These are phyloP conservation scores for Ophiocordyceps camponoti-floridani DNA, from an alignment of 2,329 filamentous ascomycete species.

Conservation along the genomic window DNA sequence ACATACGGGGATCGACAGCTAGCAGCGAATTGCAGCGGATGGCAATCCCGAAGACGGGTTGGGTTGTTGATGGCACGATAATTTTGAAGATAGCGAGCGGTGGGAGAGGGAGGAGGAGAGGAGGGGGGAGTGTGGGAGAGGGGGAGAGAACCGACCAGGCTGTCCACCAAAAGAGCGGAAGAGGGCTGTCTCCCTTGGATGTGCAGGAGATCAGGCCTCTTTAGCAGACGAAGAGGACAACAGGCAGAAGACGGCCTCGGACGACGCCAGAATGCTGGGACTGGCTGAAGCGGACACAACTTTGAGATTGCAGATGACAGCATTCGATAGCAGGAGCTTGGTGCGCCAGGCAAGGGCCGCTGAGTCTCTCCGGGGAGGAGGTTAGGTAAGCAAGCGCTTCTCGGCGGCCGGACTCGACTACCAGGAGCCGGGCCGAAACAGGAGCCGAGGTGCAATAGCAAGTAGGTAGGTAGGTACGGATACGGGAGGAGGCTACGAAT, in stretches of 20 bases:
- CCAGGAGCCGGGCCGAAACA: not conserved
- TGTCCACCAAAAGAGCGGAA: not conserved
- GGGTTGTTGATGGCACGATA: not conserved
- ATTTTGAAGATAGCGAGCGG: not conserved
- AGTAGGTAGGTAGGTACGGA: not conserved
- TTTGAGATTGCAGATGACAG: conserved; percentile 11
- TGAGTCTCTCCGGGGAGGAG: not conserved
- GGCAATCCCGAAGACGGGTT: not conserved
- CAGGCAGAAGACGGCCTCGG: not conserved
- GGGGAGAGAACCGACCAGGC: not conserved
- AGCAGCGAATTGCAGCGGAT: not conserved
- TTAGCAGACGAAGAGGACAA: not conserved
- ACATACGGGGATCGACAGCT: not conserved
- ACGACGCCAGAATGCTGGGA: not conserved
- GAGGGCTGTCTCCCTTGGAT: not conserved
- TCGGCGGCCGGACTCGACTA: not conserved
- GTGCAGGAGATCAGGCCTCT: not conserved
- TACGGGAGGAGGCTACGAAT: too few relatives aligned
- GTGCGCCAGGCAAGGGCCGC: conserved; percentile 10
- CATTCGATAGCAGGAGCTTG: conserved; percentile 10
- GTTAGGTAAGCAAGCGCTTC: not conserved
- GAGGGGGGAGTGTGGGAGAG: not conserved
- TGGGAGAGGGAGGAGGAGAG: not conserved
- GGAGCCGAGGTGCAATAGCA: not conserved
- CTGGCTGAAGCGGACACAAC: conserved; percentile 1